A percentile compares a stretch with the other conserved stretches of the same genome.
Conservation (phyloP, 768 basidiomycete species). For the Xerocomellus amylosporus region DNA sequence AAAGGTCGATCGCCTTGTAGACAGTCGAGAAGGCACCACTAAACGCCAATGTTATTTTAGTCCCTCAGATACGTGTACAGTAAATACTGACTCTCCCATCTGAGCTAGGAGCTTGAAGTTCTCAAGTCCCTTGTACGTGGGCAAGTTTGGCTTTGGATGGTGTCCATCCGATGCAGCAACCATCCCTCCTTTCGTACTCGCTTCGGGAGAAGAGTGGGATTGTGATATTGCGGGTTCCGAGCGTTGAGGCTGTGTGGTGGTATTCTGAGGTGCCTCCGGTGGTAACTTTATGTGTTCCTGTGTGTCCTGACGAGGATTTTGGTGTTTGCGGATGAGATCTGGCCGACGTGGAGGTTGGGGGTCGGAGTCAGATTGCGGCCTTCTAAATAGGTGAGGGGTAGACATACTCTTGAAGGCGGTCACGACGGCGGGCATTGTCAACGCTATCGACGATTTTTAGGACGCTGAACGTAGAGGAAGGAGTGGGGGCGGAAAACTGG, state of each 20-base stretch:
- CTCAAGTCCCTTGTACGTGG: conserved; percentile 82
- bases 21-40: conserved; percentile 99
- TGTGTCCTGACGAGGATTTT: conserved; percentile 51
- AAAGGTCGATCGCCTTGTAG: conserved; percentile 83
- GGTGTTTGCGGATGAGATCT: conserved; percentile 80
- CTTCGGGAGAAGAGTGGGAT: conserved; percentile 22
- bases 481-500: conserved; percentile 3
- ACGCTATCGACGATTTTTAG: conserved; percentile 5
- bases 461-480: neutral
- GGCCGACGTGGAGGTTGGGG: conserved; percentile 16
- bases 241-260: conserved; percentile 35
- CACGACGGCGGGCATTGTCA: conserved; percentile 67
- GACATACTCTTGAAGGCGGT: conserved; percentile 84
- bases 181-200: conserved; percentile 11
- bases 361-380: conserved; percentile 19
- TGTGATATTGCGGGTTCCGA: conserved; percentile 39
- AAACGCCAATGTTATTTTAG: conserved; percentile 19
- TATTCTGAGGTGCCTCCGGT: conserved; percentile 21
- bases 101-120: conserved; percentile 72
- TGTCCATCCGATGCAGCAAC: conserved; percentile 74
- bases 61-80: neutral
- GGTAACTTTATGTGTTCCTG: conserved; percentile 21
- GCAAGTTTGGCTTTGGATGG: conserved; percentile 73
- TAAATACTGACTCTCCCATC: conserved; percentile 84
- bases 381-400: conserved; percentile 1